These are phyloP conservation scores for Colletotrichum viniferum DNA, from an alignment of 2,329 filamentous ascomycete genomes.

Conservation along the genomic window DNA sequence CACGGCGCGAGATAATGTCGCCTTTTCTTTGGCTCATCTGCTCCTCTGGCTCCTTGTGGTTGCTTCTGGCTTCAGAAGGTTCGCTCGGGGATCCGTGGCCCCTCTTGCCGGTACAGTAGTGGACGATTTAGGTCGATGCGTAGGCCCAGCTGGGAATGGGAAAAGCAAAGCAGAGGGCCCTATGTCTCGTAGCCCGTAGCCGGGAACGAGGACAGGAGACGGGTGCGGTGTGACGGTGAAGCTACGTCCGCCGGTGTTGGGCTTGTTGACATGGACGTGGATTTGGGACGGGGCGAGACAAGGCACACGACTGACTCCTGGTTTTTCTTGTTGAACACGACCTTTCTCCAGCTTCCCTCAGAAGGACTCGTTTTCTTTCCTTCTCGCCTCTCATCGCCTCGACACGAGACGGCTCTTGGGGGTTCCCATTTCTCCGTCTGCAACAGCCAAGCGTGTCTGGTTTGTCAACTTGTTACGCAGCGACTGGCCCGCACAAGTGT, in stretches of 20 bases:
- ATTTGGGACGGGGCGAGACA: not conserved
- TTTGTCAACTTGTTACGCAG: slow-evolving; percentile 19
- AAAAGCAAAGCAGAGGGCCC: slow-evolving; percentile 4
- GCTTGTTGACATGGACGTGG: slow-evolving; percentile 1
- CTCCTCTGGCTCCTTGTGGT: not conserved
- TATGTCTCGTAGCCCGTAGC: not conserved
- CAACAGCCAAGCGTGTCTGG: not conserved
- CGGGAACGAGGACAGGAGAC: not conserved
- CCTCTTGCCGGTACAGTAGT: slow-evolving; percentile 18
- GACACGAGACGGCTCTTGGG: not conserved
- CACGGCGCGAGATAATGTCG: not conserved
- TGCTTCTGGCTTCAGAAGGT: not conserved
- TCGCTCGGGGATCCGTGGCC: slow-evolving; percentile 14
- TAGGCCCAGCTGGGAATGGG: not conserved
- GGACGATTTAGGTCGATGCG: slow-evolving; percentile 11
- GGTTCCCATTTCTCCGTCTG: not conserved
- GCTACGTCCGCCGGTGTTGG: not conserved
- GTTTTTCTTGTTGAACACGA: not conserved
- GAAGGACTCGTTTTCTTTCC: not conserved
- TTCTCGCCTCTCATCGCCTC: not conserved
- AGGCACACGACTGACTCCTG: not conserved
- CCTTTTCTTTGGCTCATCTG: not conserved
- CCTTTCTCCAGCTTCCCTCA: not conserved
- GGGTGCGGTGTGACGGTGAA: not conserved
- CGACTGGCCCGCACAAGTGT: slow-evolving; percentile 9